phyloP scores from a whole-genome alignment of 208 protist species.

The Trypanosoma boissoni region DNA sequence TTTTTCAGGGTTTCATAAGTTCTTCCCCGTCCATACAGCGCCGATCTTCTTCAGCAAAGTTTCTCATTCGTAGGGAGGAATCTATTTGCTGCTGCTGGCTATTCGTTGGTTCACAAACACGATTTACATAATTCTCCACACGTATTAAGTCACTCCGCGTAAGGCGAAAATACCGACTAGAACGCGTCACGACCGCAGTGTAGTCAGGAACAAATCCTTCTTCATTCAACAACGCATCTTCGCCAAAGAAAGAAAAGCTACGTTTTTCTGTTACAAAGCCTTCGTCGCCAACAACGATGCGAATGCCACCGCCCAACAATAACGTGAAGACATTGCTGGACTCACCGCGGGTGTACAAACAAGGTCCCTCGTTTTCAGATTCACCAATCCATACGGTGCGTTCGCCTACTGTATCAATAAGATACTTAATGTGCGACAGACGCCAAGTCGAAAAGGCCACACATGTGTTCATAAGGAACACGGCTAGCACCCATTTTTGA shows the following conservation, averaged over 20 bases:
- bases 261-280: slow-evolving; percentile 46
- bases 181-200: slow-evolving; percentile 52
- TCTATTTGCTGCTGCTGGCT: not conserved
- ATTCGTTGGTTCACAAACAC: not conserved
- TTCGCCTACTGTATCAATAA: slow-evolving; percentile 60
- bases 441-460: slow-evolving; percentile 66
- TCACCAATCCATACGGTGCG: slow-evolving; percentile 20
- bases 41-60: not conserved
- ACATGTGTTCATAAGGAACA: slow-evolving; percentile 54
- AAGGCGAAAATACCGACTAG: slow-evolving; percentile 52
- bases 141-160: slow-evolving; percentile 40
- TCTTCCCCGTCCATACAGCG: slow-evolving; percentile 4
- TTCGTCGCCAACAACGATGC: slow-evolving; percentile 30
- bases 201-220: slow-evolving; percentile 57
- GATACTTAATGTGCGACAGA: slow-evolving; percentile 44
- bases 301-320: slow-evolving; percentile 60
- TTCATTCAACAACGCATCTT: slow-evolving; percentile 35
- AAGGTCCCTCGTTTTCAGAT: slow-evolving; percentile 11
- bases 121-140: slow-evolving; percentile 4
- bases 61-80: not conserved
- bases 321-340: slow-evolving; percentile 48
- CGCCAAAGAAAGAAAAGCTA: slow-evolving; percentile 63
- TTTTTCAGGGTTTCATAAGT: not conserved
- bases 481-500: slow-evolving; percentile 63
- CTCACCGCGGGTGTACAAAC: slow-evolving; percentile 45